These are phyloP conservation scores for Podaxis sp. DNA, from an alignment of 768 basidiomycete genomes.

Conservation along the genomic window DNA sequence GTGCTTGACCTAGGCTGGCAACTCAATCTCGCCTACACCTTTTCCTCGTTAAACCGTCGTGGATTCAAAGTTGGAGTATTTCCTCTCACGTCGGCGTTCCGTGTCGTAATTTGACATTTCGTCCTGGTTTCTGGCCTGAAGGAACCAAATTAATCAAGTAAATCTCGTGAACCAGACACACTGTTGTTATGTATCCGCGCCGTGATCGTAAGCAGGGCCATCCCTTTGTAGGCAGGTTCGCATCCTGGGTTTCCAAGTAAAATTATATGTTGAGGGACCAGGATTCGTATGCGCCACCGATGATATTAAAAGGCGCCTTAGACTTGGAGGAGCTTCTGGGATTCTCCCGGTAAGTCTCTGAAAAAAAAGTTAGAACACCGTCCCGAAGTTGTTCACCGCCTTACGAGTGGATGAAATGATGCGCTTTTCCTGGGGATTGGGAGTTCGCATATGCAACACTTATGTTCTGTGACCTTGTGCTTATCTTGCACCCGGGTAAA, in stretches of 20 bases:
- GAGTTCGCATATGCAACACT: no score
- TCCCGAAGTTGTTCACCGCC: not conserved
- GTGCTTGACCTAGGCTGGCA: not conserved
- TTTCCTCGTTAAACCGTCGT: not conserved
- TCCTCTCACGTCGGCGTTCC: constrained; percentile 3
- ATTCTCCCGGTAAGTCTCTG: not conserved
- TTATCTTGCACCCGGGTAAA: not conserved
- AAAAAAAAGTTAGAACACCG: no score
- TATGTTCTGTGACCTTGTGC: no score
- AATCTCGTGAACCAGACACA: not conserved
- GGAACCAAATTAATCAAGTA: not conserved
- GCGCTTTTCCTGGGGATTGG: not conserved
- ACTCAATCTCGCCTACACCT: not conserved
- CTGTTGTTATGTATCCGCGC: not conserved
- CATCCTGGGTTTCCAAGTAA: not conserved
- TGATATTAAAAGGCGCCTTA: not conserved
- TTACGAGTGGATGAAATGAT: not conserved
- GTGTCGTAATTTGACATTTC: constrained; percentile 1
- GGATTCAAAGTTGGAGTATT: not conserved
- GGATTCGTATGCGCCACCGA: not conserved
- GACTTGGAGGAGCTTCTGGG: not conserved
- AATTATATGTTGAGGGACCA: not conserved
- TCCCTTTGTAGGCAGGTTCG: not conserved
- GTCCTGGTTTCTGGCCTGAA: not conserved
- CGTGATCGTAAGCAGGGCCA: not conserved